A percentile compares a stretch with the other conserved stretches of the same genome.
phyloP scores from a whole-genome alignment of 2,329 filamentous ascomycete genomes.

The Phyllosticta citribraziliensis region DNA sequence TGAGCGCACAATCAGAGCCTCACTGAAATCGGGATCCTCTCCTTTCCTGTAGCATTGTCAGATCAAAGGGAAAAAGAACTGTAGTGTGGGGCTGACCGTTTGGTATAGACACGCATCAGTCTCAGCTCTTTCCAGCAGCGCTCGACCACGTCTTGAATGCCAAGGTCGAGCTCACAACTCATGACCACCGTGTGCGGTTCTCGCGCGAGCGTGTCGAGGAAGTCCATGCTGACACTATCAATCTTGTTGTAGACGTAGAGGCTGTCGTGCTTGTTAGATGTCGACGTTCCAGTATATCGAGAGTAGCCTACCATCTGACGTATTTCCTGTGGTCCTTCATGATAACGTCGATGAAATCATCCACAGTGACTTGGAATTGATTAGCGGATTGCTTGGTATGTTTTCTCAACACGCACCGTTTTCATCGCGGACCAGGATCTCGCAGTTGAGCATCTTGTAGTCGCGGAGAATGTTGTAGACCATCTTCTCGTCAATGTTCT shows the following conservation, averaged over 20 bases:
- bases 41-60: constrained; percentile 55
- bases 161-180: constrained; percentile 92
- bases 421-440: constrained; percentile 91
- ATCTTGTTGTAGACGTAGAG: constrained; percentile 99
- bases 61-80: background rate
- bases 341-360: constrained; percentile 98
- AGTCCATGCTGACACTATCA: constrained; percentile 86
- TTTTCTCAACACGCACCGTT: constrained; percentile 43
- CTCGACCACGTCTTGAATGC: constrained; percentile 87
- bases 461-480: constrained; percentile 93
- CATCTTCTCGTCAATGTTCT: constrained; percentile 94
- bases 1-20: constrained; percentile 84
- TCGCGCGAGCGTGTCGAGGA: constrained; percentile 80
- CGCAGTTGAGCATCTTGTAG: constrained; percentile 98
- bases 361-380: constrained; percentile 60
- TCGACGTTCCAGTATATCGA: background rate
- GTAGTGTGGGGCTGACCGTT: constrained; percentile 39
- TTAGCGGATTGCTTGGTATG: constrained; percentile 2
- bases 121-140: constrained; percentile 88
- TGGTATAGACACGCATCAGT: constrained; percentile 90
- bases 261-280: constrained; percentile 28
- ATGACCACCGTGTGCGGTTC: constrained; percentile 94
- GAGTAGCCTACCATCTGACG: constrained; percentile 51
- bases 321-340: constrained; percentile 99
- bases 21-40: constrained; percentile 74